Evolutionary conservation across 768 basidiomycete species (phyloP).

Genomic region (Imleria badia): DNA sequence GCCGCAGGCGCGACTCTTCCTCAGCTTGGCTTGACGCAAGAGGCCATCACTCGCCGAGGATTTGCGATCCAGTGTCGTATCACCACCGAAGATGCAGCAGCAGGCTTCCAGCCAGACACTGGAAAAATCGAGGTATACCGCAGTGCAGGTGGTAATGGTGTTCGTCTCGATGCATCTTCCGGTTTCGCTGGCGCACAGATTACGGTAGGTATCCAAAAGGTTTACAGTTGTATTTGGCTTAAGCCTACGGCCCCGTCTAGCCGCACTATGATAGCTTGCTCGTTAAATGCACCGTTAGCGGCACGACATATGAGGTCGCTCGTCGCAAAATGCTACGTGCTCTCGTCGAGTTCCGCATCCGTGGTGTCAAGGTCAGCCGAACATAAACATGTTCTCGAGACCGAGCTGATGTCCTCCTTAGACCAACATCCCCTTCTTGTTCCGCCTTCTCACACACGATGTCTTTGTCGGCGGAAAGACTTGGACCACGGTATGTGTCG

Average conservation of each 20-base stretch:
- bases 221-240: constrained; percentile 2
- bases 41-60: constrained; percentile 92
- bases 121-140: constrained; percentile 99
- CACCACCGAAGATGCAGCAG: constrained; percentile 95
- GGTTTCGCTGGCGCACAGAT: constrained; percentile 99
- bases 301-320: constrained; percentile 98
- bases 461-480: constrained; percentile 95
- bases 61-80: constrained; percentile 98
- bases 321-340: constrained; percentile 99
- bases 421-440: constrained; percentile 99
- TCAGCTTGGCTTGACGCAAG: constrained; percentile 93
- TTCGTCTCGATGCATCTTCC: constrained; percentile 93
- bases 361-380: constrained; percentile 82
- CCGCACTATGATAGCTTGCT: constrained; percentile 98
- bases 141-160: constrained; percentile 97
- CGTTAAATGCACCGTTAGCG: constrained; percentile 94
- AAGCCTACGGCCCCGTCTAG: constrained; percentile 36
- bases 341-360: constrained; percentile 99
- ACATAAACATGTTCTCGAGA: not conserved
- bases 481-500: constrained; percentile 81
- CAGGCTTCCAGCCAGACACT: constrained; percentile 94
- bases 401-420: constrained; percentile 28
- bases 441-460: constrained; percentile 95
- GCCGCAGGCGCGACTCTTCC: constrained; percentile 97
- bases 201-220: constrained; percentile 57